Percentiles rank a stretch among this genome's conserved stretches.
These are phyloP conservation scores for Didymella glomerata DNA, from an alignment of 2,329 filamentous ascomycete genomes.

Conservation along the genomic window DNA sequence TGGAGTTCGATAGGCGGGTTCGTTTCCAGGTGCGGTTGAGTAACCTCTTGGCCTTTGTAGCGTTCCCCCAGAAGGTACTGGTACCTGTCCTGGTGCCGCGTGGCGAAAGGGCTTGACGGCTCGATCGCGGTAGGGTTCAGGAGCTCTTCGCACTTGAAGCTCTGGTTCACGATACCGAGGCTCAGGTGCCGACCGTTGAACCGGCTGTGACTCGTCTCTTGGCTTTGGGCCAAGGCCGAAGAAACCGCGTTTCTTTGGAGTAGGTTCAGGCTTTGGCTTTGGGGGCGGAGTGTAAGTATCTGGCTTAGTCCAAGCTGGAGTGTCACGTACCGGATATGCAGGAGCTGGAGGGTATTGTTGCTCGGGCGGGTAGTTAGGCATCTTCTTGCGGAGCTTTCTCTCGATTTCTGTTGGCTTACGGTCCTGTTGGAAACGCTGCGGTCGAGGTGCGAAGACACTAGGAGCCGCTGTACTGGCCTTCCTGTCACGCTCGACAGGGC, in stretches of 20 bases:
- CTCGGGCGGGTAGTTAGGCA: constrained; percentile 24
- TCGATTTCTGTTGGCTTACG: constrained; percentile 7
- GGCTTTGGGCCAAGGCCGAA: neutral
- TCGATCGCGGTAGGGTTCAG: neutral
- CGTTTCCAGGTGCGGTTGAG: constrained; percentile 21
- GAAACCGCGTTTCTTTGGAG: constrained; percentile 17
- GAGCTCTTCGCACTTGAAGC: neutral
- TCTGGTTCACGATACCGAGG: neutral
- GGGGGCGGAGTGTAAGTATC: constrained; percentile 28
- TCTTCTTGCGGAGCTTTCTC: constrained; percentile 23
- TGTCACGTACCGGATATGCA: constrained; percentile 36
- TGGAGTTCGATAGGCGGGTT: constrained; percentile 5
- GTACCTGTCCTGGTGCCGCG: too few species aligned
- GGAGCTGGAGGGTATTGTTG: constrained; percentile 37
- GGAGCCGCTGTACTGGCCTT: constrained; percentile 27
- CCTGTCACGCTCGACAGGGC: constrained; percentile 14
- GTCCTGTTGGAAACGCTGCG: constrained; percentile 7
- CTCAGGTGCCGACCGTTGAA: neutral
- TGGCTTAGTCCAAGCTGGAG: constrained; percentile 34
- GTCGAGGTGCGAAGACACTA: constrained; percentile 25
- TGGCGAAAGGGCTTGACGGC: too few species aligned
- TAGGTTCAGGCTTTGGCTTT: constrained; percentile 12
- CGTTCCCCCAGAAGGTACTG: neutral
- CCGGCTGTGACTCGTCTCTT: neutral
- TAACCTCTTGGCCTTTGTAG: constrained; percentile 39